Evolutionary conservation across 352 stramenopile species (phyloP), one percentile per base, ranked within the genome.

Genomic region (Thalassiosira hispida): DNA sequence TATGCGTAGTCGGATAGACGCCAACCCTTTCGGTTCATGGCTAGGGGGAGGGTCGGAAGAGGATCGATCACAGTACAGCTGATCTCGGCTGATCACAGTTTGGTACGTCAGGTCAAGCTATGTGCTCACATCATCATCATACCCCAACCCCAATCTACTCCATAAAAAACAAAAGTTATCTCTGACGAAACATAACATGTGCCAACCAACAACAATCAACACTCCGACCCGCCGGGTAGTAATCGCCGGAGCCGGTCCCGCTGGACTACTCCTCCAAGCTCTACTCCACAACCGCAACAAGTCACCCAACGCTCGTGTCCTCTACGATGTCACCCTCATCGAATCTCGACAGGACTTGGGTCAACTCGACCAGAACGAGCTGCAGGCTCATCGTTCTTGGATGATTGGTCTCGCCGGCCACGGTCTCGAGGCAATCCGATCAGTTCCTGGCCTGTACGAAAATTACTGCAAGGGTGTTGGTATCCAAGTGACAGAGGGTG

Each of bases 361-460:
- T 11, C 38, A 31, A n/a, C 61, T 83, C 8, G 40, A 47, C 14
- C 20, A 23, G 22, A 46, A 84, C 12, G 77, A 86, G 60, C n/a
- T 86, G 8, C 49, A 62, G 20, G 44, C 49, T 8, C 72, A 84
- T 31, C 65, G 82, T 1, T 81, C 65, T 9, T 89, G 82, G 82
- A 89, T 89, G 82, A 77, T 89, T 59, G 31, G 82, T 11, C 53
- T 89, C 0, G 66, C 77, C 7, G 61, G 62, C 22, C 77, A 86
- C 61, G 82, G 82, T 4, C 44, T 84, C 27, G 64, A 80, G 51
- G 72, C 77, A 5, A 35, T 89, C 1, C 35, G 73, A 61, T 70
- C 67, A 9, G 23, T 80, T 16, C 72, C 61, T 1, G 64, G 33
- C 18, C 25, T 89, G 12, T 89, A 77, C 47, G 70, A 88, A 2